Conservation (phyloP, 2,329 filamentous ascomycete species). For the Dendryphion nanum region DNA sequence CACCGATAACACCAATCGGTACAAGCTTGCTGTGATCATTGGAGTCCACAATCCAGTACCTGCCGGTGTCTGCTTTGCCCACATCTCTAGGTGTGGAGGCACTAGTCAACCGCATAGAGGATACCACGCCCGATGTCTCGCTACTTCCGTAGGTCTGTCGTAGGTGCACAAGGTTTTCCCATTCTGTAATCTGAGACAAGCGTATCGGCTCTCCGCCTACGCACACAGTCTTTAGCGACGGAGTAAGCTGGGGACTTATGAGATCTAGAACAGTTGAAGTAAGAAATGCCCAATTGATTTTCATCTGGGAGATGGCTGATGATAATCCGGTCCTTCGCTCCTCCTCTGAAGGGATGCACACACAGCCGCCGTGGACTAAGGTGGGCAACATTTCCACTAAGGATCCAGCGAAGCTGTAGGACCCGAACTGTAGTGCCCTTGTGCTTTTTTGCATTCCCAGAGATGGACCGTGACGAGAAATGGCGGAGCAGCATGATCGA, state of each 20-base stretch:
- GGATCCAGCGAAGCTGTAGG: slow-evolving; percentile 54
- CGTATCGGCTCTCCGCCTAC: slow-evolving; percentile 4
- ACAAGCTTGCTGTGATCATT: slow-evolving; percentile 1
- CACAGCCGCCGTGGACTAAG: slow-evolving; percentile 45
- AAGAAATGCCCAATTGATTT: slow-evolving; percentile 7
- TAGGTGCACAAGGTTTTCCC: slow-evolving; percentile 1
- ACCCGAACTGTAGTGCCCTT: slow-evolving; percentile 26
- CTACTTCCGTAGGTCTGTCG: not conserved
- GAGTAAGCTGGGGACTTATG: slow-evolving; percentile 2
- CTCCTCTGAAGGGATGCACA: slow-evolving; percentile 54
- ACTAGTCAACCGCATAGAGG: not conserved
- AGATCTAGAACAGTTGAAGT: slow-evolving; percentile 6
- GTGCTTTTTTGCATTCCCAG: not conserved
- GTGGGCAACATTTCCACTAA: slow-evolving; percentile 53
- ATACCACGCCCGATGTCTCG: not conserved
- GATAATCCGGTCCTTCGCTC: slow-evolving; percentile 50
- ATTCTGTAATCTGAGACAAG: not conserved
- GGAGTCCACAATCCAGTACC: not conserved
- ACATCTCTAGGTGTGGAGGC: not conserved
- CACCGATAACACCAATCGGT: slow-evolving; percentile 14
- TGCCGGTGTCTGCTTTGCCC: not conserved
- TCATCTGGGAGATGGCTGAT: slow-evolving; percentile 2
- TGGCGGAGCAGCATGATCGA: not conserved
- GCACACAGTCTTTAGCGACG: slow-evolving; percentile 1
- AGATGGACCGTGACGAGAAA: not conserved